Evolutionary conservation across 768 basidiomycete genomes (phyloP), one percentile per base, ranked within the genome.

Genomic region (Mycena amicta): DNA sequence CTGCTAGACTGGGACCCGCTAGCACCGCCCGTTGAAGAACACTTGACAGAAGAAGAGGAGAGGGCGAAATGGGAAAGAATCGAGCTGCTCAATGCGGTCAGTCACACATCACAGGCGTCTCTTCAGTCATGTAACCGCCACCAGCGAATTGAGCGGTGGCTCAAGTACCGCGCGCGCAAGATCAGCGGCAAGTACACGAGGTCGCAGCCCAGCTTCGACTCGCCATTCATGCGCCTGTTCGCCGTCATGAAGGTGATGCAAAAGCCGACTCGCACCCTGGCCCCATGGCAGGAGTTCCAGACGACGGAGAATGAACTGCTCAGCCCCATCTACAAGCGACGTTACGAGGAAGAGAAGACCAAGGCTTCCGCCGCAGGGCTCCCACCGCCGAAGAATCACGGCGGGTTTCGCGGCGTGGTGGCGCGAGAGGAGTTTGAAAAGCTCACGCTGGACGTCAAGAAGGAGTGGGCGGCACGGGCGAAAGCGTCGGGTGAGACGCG

Each of bases 1-100:
- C 20, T 57, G 16, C 20, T 29, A 22, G 50, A 50, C 15, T 57
- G 51, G 39, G 56, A 57, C 50, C 56, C 49, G 5, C 18, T 20
- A 11, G 26, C 29, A 5, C 47, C 40, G 16, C 31, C 56, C 13
- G 50, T 27, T 16, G 49, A 50, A n/a, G 50, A 52, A 25, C 45
- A 51, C 11, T 39, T 57, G 28, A 18, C 46, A 4, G 20, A 11
- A 5, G 56, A 57, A 15, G 56, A 57, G 29, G 13, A 8, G 27
- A 8, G 5, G n/a, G 22, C n/a, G 54, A 55, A 55, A 43, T 22
- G 54, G 29, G 20, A 29, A 15, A 26, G 50, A 6, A 52, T 52
- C 23, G 30, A 30, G 18, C 12, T 37, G n/a, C n/a, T 52, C 4
- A 52, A 52, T 37, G 30, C 27, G 50, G 50, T 33, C 29, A 52